A percentile compares a stretch with the other conserved stretches of the same genome.
phyloP scores from a whole-genome alignment of 805 yeast genomes.

The Lipomyces oligophaga region DNA sequence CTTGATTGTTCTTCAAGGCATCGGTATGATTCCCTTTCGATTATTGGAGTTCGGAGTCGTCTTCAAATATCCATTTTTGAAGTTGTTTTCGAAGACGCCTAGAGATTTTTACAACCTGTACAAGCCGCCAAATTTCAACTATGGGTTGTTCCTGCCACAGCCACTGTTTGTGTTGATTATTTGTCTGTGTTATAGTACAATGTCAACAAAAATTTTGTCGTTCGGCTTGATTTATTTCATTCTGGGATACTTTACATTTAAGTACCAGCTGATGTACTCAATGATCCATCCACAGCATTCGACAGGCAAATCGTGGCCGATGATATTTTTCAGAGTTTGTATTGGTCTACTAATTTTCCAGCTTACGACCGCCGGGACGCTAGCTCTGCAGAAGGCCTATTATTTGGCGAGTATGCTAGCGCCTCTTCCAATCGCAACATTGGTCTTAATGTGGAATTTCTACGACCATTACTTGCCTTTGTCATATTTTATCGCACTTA shows the following conservation, averaged over 20 bases:
- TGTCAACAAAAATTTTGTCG: conserved; percentile 79
- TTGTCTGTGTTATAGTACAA: conserved; percentile 79
- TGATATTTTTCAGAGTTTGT: conserved; percentile 75
- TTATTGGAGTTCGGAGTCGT: conserved; percentile 76
- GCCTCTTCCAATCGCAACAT: conserved; percentile 71
- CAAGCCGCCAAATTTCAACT: conserved; percentile 87
- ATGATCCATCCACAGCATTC: conserved; percentile 96
- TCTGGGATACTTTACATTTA: conserved; percentile 82
- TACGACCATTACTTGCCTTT: conserved; percentile 77
- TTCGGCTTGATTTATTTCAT: conserved; percentile 82
- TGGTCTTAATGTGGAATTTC: conserved; percentile 70
- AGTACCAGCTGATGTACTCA: conserved; percentile 80
- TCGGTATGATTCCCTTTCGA: conserved; percentile 88
- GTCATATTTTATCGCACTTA: conserved; percentile 77
- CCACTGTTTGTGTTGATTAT: conserved; percentile 83
- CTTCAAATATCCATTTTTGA: conserved; percentile 66
- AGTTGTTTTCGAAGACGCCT: conserved; percentile 68
- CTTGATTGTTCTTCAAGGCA: conserved; percentile 65
- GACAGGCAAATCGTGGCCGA: conserved; percentile 94
- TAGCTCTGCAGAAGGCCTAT: conserved; percentile 78
- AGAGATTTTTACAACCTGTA: conserved; percentile 71
- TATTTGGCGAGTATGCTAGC: conserved; percentile 63
- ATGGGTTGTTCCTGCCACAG: conserved; percentile 87
- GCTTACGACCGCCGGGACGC: conserved; percentile 86
- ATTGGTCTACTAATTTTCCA: conserved; percentile 81